Evolutionary conservation across 2,329 filamentous ascomycete species (phyloP).

Genomic region (Elsinoe necatrix): DNA sequence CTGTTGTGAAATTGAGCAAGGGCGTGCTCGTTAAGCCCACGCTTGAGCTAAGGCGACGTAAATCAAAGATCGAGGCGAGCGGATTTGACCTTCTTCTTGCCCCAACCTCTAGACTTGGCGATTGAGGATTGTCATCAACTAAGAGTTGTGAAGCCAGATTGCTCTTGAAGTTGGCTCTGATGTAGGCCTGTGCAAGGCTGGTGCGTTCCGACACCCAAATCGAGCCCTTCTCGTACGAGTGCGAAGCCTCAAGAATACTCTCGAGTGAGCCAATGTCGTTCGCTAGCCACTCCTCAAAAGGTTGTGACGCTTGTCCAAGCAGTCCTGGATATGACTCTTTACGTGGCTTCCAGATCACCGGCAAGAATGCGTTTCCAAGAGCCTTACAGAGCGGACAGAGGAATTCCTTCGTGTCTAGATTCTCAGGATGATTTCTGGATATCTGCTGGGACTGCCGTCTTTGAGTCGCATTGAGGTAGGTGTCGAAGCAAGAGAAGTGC

Average conservation of each 20-base stretch:
- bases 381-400: conserved; percentile 96
- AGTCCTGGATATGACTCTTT: conserved; percentile 72
- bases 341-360: conserved; percentile 89
- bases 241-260: not conserved
- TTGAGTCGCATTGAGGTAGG: conserved; percentile 75
- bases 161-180: not conserved
- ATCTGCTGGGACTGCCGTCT: conserved; percentile 86
- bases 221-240: not conserved
- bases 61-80: conserved; percentile 6
- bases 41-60: not conserved
- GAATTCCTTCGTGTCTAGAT: conserved; percentile 72
- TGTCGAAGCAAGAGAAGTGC: conserved; percentile 93
- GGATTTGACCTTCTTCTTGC: not conserved
- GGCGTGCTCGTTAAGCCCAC: not conserved
- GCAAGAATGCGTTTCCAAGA: conserved; percentile 86
- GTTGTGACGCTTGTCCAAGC: conserved; percentile 43
- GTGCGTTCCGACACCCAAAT: conserved; percentile 1
- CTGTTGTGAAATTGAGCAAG: not conserved
- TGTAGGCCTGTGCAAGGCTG: not conserved
- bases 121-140: not conserved
- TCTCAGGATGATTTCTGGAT: conserved; percentile 85
- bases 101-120: not conserved
- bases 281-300: conserved; percentile 62
- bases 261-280: conserved; percentile 7
- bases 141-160: conserved; percentile 1